Evolutionary conservation across 2,329 filamentous ascomycete species (phyloP), one percentile per base, ranked within the genome.

Genomic region (Fusarium sp.): DNA sequence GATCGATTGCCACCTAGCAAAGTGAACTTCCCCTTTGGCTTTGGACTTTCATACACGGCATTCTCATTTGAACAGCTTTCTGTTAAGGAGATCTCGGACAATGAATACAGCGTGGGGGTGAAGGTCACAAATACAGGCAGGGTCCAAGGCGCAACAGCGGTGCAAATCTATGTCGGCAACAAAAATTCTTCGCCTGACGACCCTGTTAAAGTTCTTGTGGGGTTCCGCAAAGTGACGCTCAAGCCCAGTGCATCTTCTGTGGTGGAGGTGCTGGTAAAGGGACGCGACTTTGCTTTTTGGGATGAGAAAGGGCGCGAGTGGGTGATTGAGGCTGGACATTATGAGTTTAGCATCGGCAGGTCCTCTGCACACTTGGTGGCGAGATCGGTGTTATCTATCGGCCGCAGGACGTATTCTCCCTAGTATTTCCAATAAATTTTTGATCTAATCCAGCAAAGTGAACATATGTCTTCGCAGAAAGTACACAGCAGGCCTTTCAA

Each of bases 101-200:
- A 56, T 15, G 30, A 39, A 5, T 62, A 41, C 83, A 86, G 41
- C 2, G 44, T 68, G 10, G 81, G 82, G 2, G 84, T 89, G 0
- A 54, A 71, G 0, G 81, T 92, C 23, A 84, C 82, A 50, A 92
- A 93, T 78, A 88, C 83, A 2, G 90, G 90, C 8, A 73, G 69
- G 0, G 68, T 83, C 0, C 74, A 78, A 2, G 88, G 87, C 27
- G 80, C 83, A 6, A 80, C 82, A n/a, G 86, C 89, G 3, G 85
- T 88, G 3, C 88, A 90, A 61, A 72, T 89, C 3, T 90, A 90
- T 73, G 75, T 68, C 4, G 75, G 76, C 7, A 62, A 48, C 16
- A 48, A 7, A 3, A 34, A 47, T 3, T 6, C 36, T 1, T 53
- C 51, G 6, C 8, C 51, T 9, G 62, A 72, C 10, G 61, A 70